phyloP scores from a whole-genome alignment of 306 rosid genomes.

The Rosa multiflora region DNA sequence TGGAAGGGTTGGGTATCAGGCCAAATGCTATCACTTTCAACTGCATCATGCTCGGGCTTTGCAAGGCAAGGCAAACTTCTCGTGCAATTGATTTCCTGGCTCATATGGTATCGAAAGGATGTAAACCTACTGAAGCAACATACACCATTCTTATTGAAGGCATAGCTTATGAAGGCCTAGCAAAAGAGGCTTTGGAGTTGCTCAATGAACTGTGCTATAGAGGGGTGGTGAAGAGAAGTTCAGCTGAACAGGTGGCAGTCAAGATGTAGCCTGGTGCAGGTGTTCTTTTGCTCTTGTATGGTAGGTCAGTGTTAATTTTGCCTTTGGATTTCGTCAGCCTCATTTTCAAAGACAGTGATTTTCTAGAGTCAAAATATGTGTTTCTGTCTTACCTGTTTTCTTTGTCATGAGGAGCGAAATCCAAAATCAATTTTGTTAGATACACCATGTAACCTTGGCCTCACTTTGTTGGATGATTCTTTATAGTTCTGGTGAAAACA shows the following conservation, averaged over 20 bases:
- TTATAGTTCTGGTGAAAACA: constrained; percentile 2
- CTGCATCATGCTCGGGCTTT: constrained; percentile 83
- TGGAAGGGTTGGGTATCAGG: constrained; percentile 58
- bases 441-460: constrained; percentile 9
- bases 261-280: constrained; percentile 40
- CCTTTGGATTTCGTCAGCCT: constrained; percentile 24
- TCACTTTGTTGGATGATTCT: constrained; percentile 3
- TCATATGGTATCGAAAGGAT: constrained; percentile 68
- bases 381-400: constrained; percentile 4
- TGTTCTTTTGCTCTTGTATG: constrained; percentile 5
- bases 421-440: constrained; percentile 32
- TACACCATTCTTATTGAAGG: constrained; percentile 92
- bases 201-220: constrained; percentile 60
- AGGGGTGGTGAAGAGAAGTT: constrained; percentile 81
- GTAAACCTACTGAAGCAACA: constrained; percentile 84
- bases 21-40: constrained; percentile 65
- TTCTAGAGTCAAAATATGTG: constrained; percentile 3
- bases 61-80: constrained; percentile 66
- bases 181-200: constrained; percentile 78
- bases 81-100: constrained; percentile 84
- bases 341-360: neutral
- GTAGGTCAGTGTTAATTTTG: constrained; percentile 9
- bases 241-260: constrained; percentile 64
- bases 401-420: constrained; percentile 8
- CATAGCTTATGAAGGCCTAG: constrained; percentile 83